phyloP scores from a whole-genome alignment of 2,329 filamentous ascomycete species.

The Fusarium sp. region DNA sequence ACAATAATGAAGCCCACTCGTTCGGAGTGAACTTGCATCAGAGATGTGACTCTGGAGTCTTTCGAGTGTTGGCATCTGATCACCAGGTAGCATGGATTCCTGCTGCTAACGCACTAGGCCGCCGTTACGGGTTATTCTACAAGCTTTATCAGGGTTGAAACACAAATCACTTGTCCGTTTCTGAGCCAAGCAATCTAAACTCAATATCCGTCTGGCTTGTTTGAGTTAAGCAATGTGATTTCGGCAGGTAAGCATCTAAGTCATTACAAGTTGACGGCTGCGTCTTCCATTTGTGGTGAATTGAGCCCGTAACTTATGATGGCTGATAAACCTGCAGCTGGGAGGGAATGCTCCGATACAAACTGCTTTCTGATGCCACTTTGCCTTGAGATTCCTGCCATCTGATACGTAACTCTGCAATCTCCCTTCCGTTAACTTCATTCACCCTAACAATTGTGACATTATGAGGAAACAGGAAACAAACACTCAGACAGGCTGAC shows the following conservation, averaged over 20 bases:
- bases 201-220: neutral
- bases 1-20: too few species aligned
- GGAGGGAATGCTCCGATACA: neutral
- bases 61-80: too few species aligned
- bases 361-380: neutral
- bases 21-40: too few species aligned
- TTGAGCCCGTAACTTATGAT: rapidly evolving
- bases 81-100: neutral
- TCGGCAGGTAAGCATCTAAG: neutral
- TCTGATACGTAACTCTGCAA: neutral
- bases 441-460: neutral
- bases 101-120: neutral
- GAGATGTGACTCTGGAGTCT: too few species aligned
- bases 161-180: neutral
- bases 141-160: rapidly evolving
- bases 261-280: neutral
- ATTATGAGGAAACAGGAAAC: neutral
- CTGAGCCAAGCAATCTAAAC: neutral
- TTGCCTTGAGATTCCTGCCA: neutral
- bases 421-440: neutral
- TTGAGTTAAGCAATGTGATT: neutral
- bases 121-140: neutral
- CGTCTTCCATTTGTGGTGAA: too few species aligned
- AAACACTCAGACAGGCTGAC: neutral
- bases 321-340: rapidly evolving